Conservation (phyloP, 306 rosid genomes). For the Trifolium subterraneum region DNA sequence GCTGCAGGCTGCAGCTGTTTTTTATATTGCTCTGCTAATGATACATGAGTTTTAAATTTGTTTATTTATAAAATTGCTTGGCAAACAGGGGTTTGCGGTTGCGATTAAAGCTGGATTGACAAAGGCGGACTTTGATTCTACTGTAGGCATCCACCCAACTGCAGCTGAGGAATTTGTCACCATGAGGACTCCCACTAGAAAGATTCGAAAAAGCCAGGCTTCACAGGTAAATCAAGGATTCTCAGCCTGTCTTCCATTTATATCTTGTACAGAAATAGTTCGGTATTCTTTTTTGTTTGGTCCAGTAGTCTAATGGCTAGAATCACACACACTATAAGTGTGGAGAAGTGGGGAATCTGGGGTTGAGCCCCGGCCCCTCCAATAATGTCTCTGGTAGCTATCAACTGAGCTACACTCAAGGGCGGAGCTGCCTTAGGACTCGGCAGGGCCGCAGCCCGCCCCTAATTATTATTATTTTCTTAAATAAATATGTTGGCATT, state of each 20-base stretch:
- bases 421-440: no score
- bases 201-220: constrained; percentile 59
- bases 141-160: constrained; percentile 93
- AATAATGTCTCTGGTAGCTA: no score
- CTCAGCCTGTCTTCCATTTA: constrained; percentile 27
- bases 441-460: no score
- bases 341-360: no score
- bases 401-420: no score
- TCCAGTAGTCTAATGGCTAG: no score
- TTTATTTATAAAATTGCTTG: constrained; percentile 31
- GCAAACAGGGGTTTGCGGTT: constrained; percentile 88
- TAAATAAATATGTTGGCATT: no score
- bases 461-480: no score
- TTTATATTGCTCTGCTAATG: constrained; percentile 21
- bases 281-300: not conserved
- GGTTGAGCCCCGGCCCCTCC: no score
- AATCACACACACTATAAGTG: no score
- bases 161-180: constrained; percentile 96
- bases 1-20: constrained; percentile 22
- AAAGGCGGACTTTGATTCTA: constrained; percentile 88
- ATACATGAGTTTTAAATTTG: constrained; percentile 36
- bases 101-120: constrained; percentile 94
- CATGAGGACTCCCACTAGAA: constrained; percentile 86
- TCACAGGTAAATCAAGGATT: constrained; percentile 64
- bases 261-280: constrained; percentile 22